A percentile compares a stretch with the other conserved stretches of the same genome.
Evolutionary conservation across 1,139 yeast genomes (phyloP).

Genomic region (Saccharomycopsis hybrid): DNA sequence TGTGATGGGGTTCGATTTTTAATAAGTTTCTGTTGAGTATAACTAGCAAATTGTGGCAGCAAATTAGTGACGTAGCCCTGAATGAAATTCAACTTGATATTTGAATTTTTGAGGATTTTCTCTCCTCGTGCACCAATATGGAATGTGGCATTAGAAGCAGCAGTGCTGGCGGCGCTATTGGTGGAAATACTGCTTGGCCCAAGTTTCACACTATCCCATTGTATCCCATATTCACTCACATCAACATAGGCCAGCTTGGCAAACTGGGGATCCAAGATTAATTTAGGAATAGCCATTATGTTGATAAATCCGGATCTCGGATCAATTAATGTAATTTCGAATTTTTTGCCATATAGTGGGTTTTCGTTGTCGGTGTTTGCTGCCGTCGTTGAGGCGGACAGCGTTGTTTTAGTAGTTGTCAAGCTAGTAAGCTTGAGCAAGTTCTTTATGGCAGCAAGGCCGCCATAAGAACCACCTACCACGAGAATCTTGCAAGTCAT

Average conservation of each 20-base stretch:
- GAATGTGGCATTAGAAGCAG: background rate
- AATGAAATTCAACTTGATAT: slow-evolving; percentile 29
- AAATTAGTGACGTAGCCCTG: slow-evolving; percentile 38
- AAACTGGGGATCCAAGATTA: slow-evolving; percentile 22
- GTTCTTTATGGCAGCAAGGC: slow-evolving; percentile 37
- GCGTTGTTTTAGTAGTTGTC: background rate
- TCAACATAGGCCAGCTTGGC: slow-evolving; percentile 26
- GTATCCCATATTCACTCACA: slow-evolving; percentile 16
- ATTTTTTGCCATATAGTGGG: slow-evolving; percentile 6
- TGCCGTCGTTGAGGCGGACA: slow-evolving; percentile 18
- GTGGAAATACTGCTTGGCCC: background rate
- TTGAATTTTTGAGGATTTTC: slow-evolving; percentile 11
- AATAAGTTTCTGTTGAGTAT: slow-evolving; percentile 19
- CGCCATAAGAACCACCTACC: slow-evolving; percentile 52
- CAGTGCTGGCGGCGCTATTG: background rate
- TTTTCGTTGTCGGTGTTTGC: background rate
- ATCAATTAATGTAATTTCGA: slow-evolving; percentile 2
- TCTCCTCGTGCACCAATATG: slow-evolving; percentile 9
- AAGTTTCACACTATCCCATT: slow-evolving; percentile 9
- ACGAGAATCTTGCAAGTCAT: slow-evolving; percentile 21
- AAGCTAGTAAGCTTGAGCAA: slow-evolving; percentile 30
- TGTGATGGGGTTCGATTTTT: slow-evolving; percentile 6
- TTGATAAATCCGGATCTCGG: slow-evolving; percentile 7
- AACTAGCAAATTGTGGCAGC: slow-evolving; percentile 28
- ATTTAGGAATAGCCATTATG: slow-evolving; percentile 4